Evolutionary conservation across 2,329 filamentous ascomycete genomes (phyloP), one percentile per base, ranked within the genome.

Genomic region (Aureobasidium musti): DNA sequence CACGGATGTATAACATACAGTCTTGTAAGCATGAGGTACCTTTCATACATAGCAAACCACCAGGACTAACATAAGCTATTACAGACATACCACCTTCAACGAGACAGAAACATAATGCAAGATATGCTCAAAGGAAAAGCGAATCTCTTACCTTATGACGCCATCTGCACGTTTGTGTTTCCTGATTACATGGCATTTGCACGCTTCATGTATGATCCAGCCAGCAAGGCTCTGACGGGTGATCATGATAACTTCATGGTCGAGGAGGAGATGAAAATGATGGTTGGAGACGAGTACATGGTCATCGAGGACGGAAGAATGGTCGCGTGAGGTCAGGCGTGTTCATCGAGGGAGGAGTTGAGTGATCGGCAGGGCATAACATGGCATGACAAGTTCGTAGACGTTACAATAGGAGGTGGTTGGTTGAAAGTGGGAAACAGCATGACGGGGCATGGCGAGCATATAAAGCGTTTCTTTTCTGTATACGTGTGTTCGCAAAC

Each of bases 161-260:
- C 80, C 57, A 81, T 82, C 39, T 82, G 80, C 73, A 81, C 79
- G 13, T 81, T 81, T 71, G 79, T 80, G 64, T 82, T 82, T 68
- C 76, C 76, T 57, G 79, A 81, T 69, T 82, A 81, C 67, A 74
- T 77, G 63, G 74, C 76, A n/a, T 76, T 81, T 63, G 80, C 79
- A 33, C 77, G 75, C 69, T 82, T 81, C 72, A 74, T 82, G 73
- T 81, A 79, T 70, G 78, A 82, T 71, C 78, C 79, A 52, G 79
- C 78, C 2, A 77, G 75, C 28, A 80, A 80, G n/a, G 79, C 76
- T 10, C 65, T 76, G 65, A 73, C 72, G 67, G 73, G 74, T 10
- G 74, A 75, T 65, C 74, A 76, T 70, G 73, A 74, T 60, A 75
- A 76, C 56, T 76, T 76, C 57, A 74, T 75, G 74, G 72, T 75